Base-by-base conservation (phyloP, 1,284 basidiomycete genomes). In the Ustilago bromivora region DNA sequence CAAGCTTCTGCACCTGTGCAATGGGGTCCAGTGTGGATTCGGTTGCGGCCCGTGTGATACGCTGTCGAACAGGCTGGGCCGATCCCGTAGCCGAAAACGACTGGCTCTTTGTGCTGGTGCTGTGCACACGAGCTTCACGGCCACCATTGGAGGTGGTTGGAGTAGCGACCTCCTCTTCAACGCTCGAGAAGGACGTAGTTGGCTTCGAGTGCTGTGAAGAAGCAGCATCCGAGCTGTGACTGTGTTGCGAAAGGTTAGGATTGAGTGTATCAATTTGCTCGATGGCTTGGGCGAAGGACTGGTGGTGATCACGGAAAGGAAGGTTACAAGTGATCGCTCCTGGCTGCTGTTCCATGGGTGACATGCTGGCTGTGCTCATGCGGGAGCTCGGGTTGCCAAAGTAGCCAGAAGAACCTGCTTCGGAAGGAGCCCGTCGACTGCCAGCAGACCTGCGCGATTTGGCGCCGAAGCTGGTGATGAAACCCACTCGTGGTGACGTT, bases 401-500 rank as follows among this genome's bases (percentile, higher is more conserved):
- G 41, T 69, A 69, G 56, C 55, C 54, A 10, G 68, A 57, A 2
- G 64, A 64, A 5, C 57, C 58, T 3, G 57, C 38, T 40, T 71
- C 68, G 36, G 65, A 64, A 23, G 73, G 63, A 1, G 61, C 64
- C 2, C 54, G 55, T 43, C 61, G 35, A 43, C 64, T 75, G 47
- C 72, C 56, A 6, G 72, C 56, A 6, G 72, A 66, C 35, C 58
- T 60, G 31, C 61, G 63, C 19, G 28, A 34, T 49, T 64, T 75
- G 9, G 72, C 67, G 4, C 72, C 72, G 28, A 75, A 75, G 57
- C 31, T 75, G 54, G 72, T 75, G 51, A 61, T 49, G 51, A 75
- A 75, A 58, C 56, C 70, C 35, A 75, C 46, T 8, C 64, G 55
- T 1, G 72, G 72, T 38, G 64, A 70, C 4, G 7, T 6, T 1